Percentiles rank a stretch among this genome's conserved stretches.
phyloP scores from a whole-genome alignment of 768 basidiomycete genomes.

The Tricholoma bakamatsutake region DNA sequence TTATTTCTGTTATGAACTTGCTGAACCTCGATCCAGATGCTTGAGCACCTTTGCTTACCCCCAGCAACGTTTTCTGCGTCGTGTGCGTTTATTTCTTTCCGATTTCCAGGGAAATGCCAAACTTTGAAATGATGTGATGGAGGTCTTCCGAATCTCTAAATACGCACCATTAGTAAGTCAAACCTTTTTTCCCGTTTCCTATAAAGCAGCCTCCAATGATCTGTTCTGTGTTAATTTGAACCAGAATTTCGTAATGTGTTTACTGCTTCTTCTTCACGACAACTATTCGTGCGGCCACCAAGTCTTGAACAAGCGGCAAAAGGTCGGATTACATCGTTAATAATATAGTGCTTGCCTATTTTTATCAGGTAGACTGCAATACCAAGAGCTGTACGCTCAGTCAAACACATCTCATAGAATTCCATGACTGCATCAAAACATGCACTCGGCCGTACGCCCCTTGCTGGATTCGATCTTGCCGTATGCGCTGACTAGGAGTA shows the following conservation, averaged over 20 bases:
- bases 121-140: not conserved
- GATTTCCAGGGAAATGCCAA: not conserved
- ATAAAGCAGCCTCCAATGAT: not conserved
- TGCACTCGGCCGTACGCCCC: conserved; percentile 33
- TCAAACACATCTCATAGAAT: conserved; percentile 20
- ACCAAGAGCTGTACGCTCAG: conserved; percentile 34
- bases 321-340: conserved; percentile 17
- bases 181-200: not conserved
- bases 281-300: conserved; percentile 29
- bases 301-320: conserved; percentile 23
- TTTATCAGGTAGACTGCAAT: conserved; percentile 45
- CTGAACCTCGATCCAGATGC: not conserved
- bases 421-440: conserved; percentile 31
- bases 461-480: not conserved
- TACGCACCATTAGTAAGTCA: conserved; percentile 1
- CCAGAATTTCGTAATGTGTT: conserved; percentile 21
- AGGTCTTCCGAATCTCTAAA: not conserved
- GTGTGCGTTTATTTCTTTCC: not conserved
- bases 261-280: conserved; percentile 24
- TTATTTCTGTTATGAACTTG: not conserved
- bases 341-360: not conserved
- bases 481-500: not conserved
- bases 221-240: not conserved
- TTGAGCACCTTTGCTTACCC: not conserved
- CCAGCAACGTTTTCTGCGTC: not conserved